A percentile compares a stretch with the other conserved stretches of the same genome.
Evolutionary conservation across 805 yeast genomes (phyloP).

Genomic region (Blastobotrys terrestris): DNA sequence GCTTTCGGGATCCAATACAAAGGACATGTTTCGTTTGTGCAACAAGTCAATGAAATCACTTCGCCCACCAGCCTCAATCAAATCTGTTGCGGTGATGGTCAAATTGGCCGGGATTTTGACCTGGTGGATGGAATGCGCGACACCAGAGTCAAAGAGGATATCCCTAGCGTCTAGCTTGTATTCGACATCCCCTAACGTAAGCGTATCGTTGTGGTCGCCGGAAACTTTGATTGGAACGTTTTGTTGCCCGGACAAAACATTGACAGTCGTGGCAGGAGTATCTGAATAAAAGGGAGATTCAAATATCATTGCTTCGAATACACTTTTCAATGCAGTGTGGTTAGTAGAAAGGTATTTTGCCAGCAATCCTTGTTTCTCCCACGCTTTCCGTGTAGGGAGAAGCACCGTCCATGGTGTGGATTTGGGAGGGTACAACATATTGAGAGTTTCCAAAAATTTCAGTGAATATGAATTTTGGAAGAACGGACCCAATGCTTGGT

Average conservation of each 20-base stretch:
- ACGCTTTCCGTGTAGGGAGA: slow-evolving; percentile 70
- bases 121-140: slow-evolving; percentile 60
- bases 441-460: slow-evolving; percentile 46
- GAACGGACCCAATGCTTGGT: slow-evolving; percentile 58
- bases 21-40: slow-evolving; percentile 38
- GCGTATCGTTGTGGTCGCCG: slow-evolving; percentile 19
- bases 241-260: slow-evolving; percentile 20
- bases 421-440: slow-evolving; percentile 48
- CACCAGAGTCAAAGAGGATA: slow-evolving; percentile 76
- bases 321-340: slow-evolving; percentile 41
- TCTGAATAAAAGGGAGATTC: slow-evolving; percentile 66
- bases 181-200: slow-evolving; percentile 4
- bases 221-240: neutral
- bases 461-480: slow-evolving; percentile 61
- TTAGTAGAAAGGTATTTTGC: slow-evolving; percentile 52
- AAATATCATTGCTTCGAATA: slow-evolving; percentile 55
- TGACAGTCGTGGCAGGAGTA: slow-evolving; percentile 31
- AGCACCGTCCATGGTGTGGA: slow-evolving; percentile 65
- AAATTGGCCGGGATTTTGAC: slow-evolving; percentile 54
- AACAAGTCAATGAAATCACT: slow-evolving; percentile 42
- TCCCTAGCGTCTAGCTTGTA: slow-evolving; percentile 42
- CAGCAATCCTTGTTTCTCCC: slow-evolving; percentile 59
- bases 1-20: slow-evolving; percentile 36
- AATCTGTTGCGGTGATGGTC: slow-evolving; percentile 46
- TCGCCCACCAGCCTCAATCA: slow-evolving; percentile 51